A percentile compares a stretch with the other conserved stretches of the same genome.
Evolutionary conservation across 495 filamentous ascomycete genomes (phyloP).

Genomic region (Elasticomyces elasticus): DNA sequence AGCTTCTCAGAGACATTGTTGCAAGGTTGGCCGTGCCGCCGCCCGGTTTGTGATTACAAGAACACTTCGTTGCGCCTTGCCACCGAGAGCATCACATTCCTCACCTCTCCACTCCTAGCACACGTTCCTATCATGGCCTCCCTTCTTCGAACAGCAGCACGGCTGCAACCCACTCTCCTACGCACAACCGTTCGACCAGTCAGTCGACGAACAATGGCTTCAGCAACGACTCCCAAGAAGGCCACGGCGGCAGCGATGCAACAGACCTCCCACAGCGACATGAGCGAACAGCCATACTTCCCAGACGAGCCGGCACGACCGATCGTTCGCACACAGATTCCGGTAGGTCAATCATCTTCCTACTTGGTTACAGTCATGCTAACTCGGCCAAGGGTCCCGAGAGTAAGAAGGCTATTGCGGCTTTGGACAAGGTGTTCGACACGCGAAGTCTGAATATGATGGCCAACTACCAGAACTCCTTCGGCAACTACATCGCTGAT

Average conservation of each 20-base stretch:
- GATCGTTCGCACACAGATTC: slow-evolving; percentile 64
- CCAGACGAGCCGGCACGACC: slow-evolving; percentile 61
- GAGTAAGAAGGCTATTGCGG: slow-evolving; percentile 57
- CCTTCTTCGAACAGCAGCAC: slow-evolving; percentile 13
- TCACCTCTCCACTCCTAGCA: background rate
- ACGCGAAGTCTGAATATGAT: slow-evolving; percentile 90
- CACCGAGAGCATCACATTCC: background rate
- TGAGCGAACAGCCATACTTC: slow-evolving; percentile 29
- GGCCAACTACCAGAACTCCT: slow-evolving; percentile 62
- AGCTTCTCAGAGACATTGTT: background rate
- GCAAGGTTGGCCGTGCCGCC: background rate
- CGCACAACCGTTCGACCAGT: background rate
- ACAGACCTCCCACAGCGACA: slow-evolving; percentile 6
- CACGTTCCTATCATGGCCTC: slow-evolving; percentile 17
- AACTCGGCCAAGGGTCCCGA: no score
- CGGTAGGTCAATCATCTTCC: no score
- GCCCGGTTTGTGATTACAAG: background rate
- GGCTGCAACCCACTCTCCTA: slow-evolving; percentile 12
- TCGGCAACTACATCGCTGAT: slow-evolving; percentile 71
- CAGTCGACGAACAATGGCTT: slow-evolving; percentile 13
- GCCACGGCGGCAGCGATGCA: slow-evolving; percentile 17
- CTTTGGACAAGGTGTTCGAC: slow-evolving; percentile 82
- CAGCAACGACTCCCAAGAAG: slow-evolving; percentile 13
- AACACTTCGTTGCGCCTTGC: background rate
- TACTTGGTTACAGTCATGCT: no score